phyloP scores from a whole-genome alignment of 345 rosid species.

The Carallia brachiata region DNA sequence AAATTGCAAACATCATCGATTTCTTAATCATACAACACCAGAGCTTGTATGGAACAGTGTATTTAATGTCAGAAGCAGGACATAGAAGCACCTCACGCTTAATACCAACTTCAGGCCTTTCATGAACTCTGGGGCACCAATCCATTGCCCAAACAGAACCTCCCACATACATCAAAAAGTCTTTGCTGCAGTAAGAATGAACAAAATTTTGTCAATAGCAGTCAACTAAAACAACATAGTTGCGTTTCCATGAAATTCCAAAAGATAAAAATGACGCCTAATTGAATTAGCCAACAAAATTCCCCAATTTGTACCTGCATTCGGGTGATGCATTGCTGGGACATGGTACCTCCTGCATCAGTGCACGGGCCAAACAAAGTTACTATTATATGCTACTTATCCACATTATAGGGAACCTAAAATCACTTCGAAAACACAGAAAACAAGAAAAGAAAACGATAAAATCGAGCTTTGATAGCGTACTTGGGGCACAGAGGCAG shows the following conservation, averaged over 20 bases:
- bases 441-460: not conserved
- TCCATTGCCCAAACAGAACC: constrained; percentile 92
- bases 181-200: constrained; percentile 53
- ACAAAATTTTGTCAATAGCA: not conserved
- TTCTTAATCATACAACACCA: too few relatives aligned
- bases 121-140: constrained; percentile 80
- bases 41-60: not conserved
- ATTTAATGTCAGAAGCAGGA: not conserved
- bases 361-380: constrained; percentile 8
- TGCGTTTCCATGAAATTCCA: not conserved
- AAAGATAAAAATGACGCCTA: not conserved
- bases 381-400: not conserved
- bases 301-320: constrained; percentile 40
- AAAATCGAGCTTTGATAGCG: not conserved
- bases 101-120: constrained; percentile 37
- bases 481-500: constrained; percentile 72
- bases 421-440: not conserved
- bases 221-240: not conserved
- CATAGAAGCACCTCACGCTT: constrained; percentile 63
- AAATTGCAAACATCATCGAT: too few relatives aligned
- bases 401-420: not conserved
- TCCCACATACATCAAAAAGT: constrained; percentile 75
- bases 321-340: constrained; percentile 25
- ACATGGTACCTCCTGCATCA: constrained; percentile 23
- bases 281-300: not conserved